Base-by-base conservation (phyloP, 116 monocot species). In the Zostera marina region DNA sequence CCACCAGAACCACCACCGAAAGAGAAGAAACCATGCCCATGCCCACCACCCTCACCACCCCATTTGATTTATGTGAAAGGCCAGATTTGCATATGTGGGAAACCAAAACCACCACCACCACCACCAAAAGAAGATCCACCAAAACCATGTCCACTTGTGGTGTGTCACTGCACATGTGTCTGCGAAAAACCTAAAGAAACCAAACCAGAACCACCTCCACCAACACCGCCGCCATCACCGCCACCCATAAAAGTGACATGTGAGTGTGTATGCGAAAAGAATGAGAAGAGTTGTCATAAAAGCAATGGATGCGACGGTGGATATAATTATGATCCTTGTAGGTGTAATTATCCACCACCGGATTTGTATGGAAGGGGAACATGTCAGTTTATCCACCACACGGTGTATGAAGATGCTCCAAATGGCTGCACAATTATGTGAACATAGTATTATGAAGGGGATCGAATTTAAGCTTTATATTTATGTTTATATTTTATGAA, bases 1-100 rank as follows among this genome's bases (percentile, higher is more conserved):
- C 21, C 41, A 16, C 21, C 23, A 8, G 16, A 42, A 9, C 48
- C 63, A 10, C 67, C 67, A 4, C 60, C 60, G 17, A n/a, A n/a
- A n/a, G n/a, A n/a, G n/a, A n/a, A n/a, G n/a, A n/a, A n/a, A n/a
- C n/a, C n/a, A n/a, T n/a, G n/a, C n/a, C 46, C 60, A 11, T n/a
- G n/a, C n/a, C 45, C 45, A 43, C 11, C 47, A 42, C 43, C 54
- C 17, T 2, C 47, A 9, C 60, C 59, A 17, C 23, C 54, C 1
- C 10, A 16, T 4, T 8, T 22, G 13, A 4, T 40, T 0, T 41
- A 19, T 25, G 42, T 53, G 53, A 53, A 45, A 52, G 54, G 53
- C 2, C n/a, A 22, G 41, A 53, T 53, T 21, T 53, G 53, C 53
- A 5, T 22, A 17, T 53, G 19, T 53, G 21, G n/a, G 5, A 32